Evolutionary conservation across 1,139 yeast species (phyloP).

Genomic region (Hyphopichia buzzinii): DNA sequence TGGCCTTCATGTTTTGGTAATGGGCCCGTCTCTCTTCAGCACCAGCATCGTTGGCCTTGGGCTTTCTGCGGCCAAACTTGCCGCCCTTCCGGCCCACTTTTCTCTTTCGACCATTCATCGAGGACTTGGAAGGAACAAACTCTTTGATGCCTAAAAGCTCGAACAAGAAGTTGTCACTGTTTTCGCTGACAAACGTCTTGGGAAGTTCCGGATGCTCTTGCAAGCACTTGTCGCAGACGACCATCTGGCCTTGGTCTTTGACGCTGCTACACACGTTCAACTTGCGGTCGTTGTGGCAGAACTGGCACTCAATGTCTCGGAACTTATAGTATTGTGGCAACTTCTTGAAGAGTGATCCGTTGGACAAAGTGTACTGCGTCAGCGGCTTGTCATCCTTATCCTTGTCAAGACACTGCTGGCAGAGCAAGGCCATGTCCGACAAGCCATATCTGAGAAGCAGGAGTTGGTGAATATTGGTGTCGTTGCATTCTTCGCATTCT

Average conservation of each 20-base stretch:
- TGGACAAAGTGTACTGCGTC: conserved; percentile 50
- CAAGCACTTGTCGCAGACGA: conserved; percentile 45
- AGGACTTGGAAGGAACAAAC: conserved; percentile 19
- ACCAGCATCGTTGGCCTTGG: conserved; percentile 26
- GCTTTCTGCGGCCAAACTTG: conserved; percentile 14
- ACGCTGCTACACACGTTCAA: conserved; percentile 34
- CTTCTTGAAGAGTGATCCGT: conserved; percentile 53
- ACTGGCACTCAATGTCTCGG: conserved; percentile 48
- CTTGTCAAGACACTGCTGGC: conserved; percentile 39
- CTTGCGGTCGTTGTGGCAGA: conserved; percentile 41
- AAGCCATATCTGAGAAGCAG: conserved; percentile 54
- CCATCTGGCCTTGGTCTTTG: conserved; percentile 19
- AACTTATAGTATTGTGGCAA: conserved; percentile 47
- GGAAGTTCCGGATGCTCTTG: conserved; percentile 16
- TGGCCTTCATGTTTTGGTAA: conserved; percentile 33
- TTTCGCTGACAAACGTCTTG: conserved; percentile 39
- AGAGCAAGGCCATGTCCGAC: conserved; percentile 51
- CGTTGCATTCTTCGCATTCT: conserved; percentile 58
- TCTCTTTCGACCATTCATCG: conserved; percentile 18
- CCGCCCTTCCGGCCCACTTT: conserved; percentile 29
- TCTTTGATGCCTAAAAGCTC: conserved; percentile 52
- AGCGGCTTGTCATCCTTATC: conserved; percentile 47
- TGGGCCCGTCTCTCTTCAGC: conserved; percentile 41
- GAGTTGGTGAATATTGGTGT: conserved; percentile 53
- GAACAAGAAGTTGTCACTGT: conserved; percentile 46